phyloP scores from a whole-genome alignment of 2,329 filamentous ascomycete species.

The Colletotrichum musae region DNA sequence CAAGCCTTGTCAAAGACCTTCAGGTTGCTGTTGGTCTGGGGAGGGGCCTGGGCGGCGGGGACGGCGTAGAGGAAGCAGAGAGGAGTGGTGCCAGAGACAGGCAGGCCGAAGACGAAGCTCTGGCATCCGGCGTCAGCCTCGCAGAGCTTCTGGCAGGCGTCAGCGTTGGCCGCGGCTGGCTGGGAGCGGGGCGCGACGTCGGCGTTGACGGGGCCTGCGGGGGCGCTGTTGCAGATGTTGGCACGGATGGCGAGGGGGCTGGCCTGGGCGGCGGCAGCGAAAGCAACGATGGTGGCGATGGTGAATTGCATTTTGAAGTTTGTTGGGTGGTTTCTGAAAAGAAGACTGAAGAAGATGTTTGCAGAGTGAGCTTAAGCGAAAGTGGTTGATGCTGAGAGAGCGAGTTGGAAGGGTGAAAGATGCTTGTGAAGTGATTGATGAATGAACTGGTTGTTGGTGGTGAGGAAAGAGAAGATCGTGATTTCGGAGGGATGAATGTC shows the following conservation, averaged over 20 bases:
- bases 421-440: slow-evolving; percentile 17
- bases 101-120: slow-evolving; percentile 26
- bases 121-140: slow-evolving; percentile 26
- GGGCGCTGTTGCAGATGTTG: slow-evolving; percentile 25
- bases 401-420: slow-evolving; percentile 19
- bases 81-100: slow-evolving; percentile 12
- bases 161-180: slow-evolving; percentile 26
- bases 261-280: slow-evolving; percentile 25
- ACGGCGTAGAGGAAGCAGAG: slow-evolving; percentile 31
- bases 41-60: slow-evolving; percentile 23
- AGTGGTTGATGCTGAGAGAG: slow-evolving; percentile 14
- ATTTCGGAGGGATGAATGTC: not conserved
- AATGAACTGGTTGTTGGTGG: slow-evolving; percentile 23
- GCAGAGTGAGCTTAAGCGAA: not conserved
- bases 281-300: slow-evolving; percentile 16
- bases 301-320: slow-evolving; percentile 32
- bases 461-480: slow-evolving; percentile 5
- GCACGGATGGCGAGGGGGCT: slow-evolving; percentile 22
- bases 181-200: slow-evolving; percentile 23
- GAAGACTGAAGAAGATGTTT: slow-evolving; percentile 1
- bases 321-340: not conserved
- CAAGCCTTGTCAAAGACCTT: slow-evolving; percentile 34
- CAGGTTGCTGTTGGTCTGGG: slow-evolving; percentile 30
- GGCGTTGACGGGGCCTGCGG: slow-evolving; percentile 15
- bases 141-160: slow-evolving; percentile 34